phyloP scores from a whole-genome alignment of 2,329 filamentous ascomycete genomes.

The Alternaria viburni region DNA sequence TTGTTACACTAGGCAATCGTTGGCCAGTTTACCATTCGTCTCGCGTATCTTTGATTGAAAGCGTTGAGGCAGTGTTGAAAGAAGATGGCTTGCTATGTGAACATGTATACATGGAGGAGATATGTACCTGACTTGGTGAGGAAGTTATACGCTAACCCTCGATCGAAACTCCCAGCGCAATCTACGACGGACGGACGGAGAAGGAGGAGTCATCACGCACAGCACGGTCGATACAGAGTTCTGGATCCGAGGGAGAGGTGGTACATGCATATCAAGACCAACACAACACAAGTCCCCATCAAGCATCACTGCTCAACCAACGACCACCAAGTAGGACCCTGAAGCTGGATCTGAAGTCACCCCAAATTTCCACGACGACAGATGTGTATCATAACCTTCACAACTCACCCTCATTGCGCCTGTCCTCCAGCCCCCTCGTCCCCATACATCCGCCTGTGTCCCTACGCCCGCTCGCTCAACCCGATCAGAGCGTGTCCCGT shows the following conservation, averaged over 20 bases:
- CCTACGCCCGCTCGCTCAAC: neutral
- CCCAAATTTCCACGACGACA: no score
- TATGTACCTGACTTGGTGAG: no score
- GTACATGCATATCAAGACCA: no score
- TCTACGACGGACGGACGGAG: neutral
- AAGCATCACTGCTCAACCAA: no score
- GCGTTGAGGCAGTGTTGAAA: neutral
- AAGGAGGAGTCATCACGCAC: neutral
- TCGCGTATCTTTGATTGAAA: neutral
- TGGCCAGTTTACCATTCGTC: no score
- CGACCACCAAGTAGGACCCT: no score
- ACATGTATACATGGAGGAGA: neutral
- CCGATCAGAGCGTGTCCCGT: conserved; percentile 22
- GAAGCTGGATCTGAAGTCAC: no score
- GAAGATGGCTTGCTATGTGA: neutral
- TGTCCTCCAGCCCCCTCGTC: conserved; percentile 29
- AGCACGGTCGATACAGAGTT: neutral
- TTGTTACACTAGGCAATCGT: conserved; percentile 21
- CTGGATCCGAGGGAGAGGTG: no score
- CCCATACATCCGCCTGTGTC: conserved; percentile 28
- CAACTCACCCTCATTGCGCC: conserved; percentile 22
- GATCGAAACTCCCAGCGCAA: no score
- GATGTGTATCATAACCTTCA: conserved; percentile 38
- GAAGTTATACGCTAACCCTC: no score
- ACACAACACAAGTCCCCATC: no score